Evolutionary conservation across 148 eudicot species (phyloP).

Genomic region (Beta vulgaris): DNA sequence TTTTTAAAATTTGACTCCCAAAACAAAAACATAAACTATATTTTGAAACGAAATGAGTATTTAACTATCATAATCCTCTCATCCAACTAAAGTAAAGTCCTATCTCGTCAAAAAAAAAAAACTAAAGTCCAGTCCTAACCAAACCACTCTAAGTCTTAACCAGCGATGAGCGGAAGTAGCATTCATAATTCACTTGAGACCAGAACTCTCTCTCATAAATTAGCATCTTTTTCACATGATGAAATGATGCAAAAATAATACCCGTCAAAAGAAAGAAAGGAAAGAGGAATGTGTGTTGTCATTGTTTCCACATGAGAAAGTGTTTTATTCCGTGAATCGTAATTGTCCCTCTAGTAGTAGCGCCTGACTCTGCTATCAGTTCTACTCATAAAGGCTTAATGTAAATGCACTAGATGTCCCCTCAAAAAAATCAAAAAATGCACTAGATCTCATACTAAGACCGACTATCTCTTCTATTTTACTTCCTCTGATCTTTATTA

Average conservation of each 20-base stretch:
- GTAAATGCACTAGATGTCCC: background rate
- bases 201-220: background rate
- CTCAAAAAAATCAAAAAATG: too few species aligned
- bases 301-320: slow-evolving; percentile 19
- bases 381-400: background rate
- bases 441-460: too few species aligned
- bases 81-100: too few species aligned
- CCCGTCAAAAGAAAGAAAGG: background rate
- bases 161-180: background rate
- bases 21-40: too few species aligned
- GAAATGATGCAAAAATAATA: background rate
- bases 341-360: slow-evolving; percentile 1
- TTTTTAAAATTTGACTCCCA: too few species aligned
- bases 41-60: too few species aligned
- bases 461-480: too few species aligned
- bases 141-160: too few species aligned
- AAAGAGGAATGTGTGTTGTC: background rate
- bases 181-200: background rate
- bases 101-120: too few species aligned
- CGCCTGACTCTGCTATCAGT: background rate
- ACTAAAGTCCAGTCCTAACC: too few species aligned
- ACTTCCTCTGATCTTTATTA: too few species aligned
- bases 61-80: too few species aligned
- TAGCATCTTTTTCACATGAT: background rate
- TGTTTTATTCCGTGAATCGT: background rate